Conservation (phyloP, 306 rosid genomes). For the Styphnolobium japonicum region DNA sequence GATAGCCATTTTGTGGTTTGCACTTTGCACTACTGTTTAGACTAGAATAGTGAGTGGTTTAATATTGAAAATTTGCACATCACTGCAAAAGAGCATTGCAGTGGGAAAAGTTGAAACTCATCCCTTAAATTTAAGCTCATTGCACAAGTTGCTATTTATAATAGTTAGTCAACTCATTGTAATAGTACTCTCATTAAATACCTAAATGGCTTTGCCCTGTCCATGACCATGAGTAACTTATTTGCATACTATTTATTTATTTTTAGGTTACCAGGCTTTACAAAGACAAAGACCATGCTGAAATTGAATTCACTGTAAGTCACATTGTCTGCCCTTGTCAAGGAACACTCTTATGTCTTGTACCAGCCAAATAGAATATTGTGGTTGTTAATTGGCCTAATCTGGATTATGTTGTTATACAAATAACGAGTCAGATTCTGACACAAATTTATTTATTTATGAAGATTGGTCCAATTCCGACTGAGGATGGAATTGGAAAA, state of each 20-base stretch:
- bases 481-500: slow-evolving; percentile 74
- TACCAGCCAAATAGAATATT: neutral
- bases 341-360: neutral
- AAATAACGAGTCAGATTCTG: slow-evolving; percentile 24
- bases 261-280: slow-evolving; percentile 73
- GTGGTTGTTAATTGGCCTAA: neutral
- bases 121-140: neutral
- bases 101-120: neutral
- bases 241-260: neutral
- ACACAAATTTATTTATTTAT: slow-evolving; percentile 30
- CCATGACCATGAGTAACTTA: neutral
- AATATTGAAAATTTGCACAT: neutral
- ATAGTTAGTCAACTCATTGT: neutral
- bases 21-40: neutral
- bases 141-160: neutral
- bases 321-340: neutral
- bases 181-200: slow-evolving; percentile 6
- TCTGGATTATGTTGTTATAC: neutral
- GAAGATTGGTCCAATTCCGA: slow-evolving; percentile 94
- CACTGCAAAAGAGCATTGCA: neutral
- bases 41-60: neutral
- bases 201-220: neutral
- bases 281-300: slow-evolving; percentile 87
- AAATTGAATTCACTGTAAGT: slow-evolving; percentile 88
- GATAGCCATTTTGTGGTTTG: neutral